Conservation (phyloP, 2,329 filamentous ascomycete genomes). For the Chaetomium sp. region DNA sequence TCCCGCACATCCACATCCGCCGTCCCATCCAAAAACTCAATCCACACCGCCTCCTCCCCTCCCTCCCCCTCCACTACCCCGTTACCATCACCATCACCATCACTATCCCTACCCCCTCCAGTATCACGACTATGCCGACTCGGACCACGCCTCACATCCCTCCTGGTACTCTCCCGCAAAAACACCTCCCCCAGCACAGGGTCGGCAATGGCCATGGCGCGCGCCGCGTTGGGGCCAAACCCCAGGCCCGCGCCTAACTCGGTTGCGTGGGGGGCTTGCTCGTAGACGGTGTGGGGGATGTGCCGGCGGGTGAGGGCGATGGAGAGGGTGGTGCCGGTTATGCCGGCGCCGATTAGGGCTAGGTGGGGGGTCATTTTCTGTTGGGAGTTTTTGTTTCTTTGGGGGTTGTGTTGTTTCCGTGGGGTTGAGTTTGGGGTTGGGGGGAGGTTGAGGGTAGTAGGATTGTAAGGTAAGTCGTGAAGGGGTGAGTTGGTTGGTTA, state of each 20-base stretch:
- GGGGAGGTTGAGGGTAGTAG: background rate
- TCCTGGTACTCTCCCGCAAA: constrained; percentile 35
- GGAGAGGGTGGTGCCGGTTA: constrained; percentile 43
- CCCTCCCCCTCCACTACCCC: constrained; percentile 34
- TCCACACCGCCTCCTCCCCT: constrained; percentile 19
- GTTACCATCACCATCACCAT: constrained; percentile 7
- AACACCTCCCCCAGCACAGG: constrained; percentile 37
- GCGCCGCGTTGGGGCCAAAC: constrained; percentile 42
- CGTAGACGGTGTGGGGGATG: constrained; percentile 42
- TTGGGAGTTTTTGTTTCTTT: background rate
- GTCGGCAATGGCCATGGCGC: constrained; percentile 39
- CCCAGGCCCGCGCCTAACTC: constrained; percentile 46
- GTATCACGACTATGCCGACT: no score
- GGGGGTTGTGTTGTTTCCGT: background rate
- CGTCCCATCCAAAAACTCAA: constrained; percentile 35
- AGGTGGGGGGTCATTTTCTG: constrained; percentile 24
- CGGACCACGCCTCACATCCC: constrained; percentile 27
- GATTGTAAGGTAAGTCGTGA: no score
- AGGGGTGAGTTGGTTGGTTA: no score
- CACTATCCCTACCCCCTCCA: no score
- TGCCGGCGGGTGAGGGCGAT: constrained; percentile 39
- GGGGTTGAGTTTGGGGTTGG: background rate
- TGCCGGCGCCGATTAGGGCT: constrained; percentile 47
- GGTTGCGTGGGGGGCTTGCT: constrained; percentile 40
- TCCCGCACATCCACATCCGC: constrained; percentile 18